Evolutionary conservation across 2,329 filamentous ascomycete genomes (phyloP).

Genomic region (Fusarium multiceps): DNA sequence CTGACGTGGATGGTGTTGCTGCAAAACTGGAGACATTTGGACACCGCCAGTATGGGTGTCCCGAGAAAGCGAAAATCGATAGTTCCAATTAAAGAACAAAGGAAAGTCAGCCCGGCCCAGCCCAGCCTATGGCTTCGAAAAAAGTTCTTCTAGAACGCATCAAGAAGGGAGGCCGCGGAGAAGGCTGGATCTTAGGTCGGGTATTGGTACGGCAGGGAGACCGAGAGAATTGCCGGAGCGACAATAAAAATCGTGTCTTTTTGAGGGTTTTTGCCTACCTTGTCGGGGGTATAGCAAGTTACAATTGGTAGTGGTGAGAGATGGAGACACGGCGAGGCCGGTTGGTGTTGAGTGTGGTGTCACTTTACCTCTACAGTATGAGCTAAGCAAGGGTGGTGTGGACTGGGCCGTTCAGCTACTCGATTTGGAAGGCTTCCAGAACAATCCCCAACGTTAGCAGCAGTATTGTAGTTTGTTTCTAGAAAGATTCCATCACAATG

Average conservation of each 20-base stretch:
- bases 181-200: slow-evolving; percentile 17
- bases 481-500: slow-evolving; percentile 32
- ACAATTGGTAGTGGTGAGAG: slow-evolving; percentile 35
- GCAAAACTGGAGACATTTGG: slow-evolving; percentile 25
- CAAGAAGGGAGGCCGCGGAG: slow-evolving; percentile 19
- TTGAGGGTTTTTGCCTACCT: slow-evolving; percentile 12
- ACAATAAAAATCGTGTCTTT: slow-evolving; percentile 16
- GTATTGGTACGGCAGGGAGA: slow-evolving; percentile 1
- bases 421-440: slow-evolving; percentile 45
- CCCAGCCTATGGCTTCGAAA: slow-evolving; percentile 14
- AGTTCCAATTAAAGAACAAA: slow-evolving; percentile 13
- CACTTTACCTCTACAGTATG: slow-evolving; percentile 16
- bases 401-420: slow-evolving; percentile 2
- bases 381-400: slow-evolving; percentile 33
- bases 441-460: slow-evolving; percentile 24
- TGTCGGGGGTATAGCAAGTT: slow-evolving; percentile 6
- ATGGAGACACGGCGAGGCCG: slow-evolving; percentile 48
- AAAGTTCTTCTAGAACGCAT: slow-evolving; percentile 33
- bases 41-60: slow-evolving; percentile 19
- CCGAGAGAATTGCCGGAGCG: slow-evolving; percentile 13
- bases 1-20: slow-evolving; percentile 20
- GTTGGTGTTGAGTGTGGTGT: slow-evolving; percentile 41
- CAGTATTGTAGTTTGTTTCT: slow-evolving; percentile 25
- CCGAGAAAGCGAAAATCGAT: slow-evolving; percentile 23
- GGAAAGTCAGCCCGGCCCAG: background rate